Evolutionary conservation across 148 eudicot genomes (phyloP).

Genomic region (Vaccinium darrowii): DNA sequence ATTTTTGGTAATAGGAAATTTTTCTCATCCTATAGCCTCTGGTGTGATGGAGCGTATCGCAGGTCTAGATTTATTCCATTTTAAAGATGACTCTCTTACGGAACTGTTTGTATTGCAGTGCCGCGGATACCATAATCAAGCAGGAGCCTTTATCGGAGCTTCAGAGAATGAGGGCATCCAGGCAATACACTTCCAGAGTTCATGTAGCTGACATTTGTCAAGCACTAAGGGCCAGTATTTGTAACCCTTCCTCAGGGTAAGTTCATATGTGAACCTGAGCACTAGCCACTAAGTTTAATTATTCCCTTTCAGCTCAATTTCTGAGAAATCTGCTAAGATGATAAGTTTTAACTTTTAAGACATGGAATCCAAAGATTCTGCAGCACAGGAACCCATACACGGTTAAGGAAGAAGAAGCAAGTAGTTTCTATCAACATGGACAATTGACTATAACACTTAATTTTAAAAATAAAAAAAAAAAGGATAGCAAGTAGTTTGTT

Average conservation of each 20-base stretch:
- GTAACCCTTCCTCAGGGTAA: conserved; percentile 50
- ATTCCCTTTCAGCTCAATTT: neutral
- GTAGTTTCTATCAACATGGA: neutral
- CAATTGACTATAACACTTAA: no score
- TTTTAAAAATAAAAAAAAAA: neutral
- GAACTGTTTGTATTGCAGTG: conserved; percentile 43
- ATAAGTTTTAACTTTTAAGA: neutral
- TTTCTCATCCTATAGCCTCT: neutral
- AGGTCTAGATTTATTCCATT: neutral
- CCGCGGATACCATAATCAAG: conserved; percentile 74
- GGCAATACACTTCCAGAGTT: conserved; percentile 68
- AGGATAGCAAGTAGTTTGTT: neutral
- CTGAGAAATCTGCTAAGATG: neutral
- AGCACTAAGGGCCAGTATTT: conserved; percentile 61
- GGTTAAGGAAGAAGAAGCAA: neutral
- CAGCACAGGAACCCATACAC: neutral
- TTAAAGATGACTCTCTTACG: neutral
- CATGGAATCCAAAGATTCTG: neutral
- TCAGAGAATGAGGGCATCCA: conserved; percentile 62
- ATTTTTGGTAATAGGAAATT: neutral
- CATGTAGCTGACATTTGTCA: conserved; percentile 91
- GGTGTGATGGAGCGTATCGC: neutral
- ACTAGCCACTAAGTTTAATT: neutral
- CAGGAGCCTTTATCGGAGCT: conserved; percentile 46
- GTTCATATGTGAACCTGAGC: conserved; percentile 2